Conservation (phyloP, 1,284 basidiomycete species). For the Exobasidium rhododendri region DNA sequence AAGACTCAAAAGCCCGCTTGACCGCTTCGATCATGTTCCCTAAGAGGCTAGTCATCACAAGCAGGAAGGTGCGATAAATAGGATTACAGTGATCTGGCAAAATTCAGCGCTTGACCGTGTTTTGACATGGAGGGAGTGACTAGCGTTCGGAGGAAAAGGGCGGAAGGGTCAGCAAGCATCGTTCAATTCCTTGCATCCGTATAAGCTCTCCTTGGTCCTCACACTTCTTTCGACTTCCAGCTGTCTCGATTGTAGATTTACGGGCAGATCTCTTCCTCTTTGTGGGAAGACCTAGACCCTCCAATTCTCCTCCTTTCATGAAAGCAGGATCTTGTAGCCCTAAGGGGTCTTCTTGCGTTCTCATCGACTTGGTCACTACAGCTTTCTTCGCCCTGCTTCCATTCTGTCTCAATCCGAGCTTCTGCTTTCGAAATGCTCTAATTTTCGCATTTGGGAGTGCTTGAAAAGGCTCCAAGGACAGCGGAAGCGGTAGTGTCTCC, state of each 20-base stretch:
- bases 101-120: neutral
- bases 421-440: neutral
- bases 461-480: neutral
- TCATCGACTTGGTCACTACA: neutral
- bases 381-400: neutral
- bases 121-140: neutral
- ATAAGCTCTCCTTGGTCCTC: too few species aligned
- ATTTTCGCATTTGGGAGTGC: neutral
- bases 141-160: too few species aligned
- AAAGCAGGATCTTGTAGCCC: slow-evolving; percentile 6
- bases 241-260: neutral
- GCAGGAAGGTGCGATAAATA: too few species aligned
- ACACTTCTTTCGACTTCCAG: neutral
- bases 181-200: too few species aligned
- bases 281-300: neutral
- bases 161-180: too few species aligned
- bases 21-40: neutral
- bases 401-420: neutral
- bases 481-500: neutral
- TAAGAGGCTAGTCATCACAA: too few species aligned
- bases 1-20: neutral
- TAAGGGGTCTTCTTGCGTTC: neutral
- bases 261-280: neutral
- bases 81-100: neutral
- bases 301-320: neutral